Evolutionary conservation across 2,329 filamentous ascomycete species (phyloP).

Genomic region (Ascocoryne sarcoides): DNA sequence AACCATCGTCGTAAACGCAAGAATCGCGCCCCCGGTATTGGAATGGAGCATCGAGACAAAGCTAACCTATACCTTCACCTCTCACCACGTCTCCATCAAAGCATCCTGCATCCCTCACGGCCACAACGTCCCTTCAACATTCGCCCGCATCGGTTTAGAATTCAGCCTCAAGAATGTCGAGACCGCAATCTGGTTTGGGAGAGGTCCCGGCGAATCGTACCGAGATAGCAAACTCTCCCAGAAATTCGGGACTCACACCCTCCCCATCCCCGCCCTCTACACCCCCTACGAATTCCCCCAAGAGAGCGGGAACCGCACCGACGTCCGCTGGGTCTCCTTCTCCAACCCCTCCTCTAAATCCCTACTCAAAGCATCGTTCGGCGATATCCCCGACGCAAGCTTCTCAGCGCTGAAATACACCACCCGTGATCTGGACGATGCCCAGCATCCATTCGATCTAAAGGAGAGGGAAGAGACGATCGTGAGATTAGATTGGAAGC

Average conservation of each 20-base stretch:
- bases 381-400: constrained; percentile 35
- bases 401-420: constrained; percentile 51
- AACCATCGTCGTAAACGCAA: constrained; percentile 37
- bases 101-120: constrained; percentile 41
- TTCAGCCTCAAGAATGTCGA: constrained; percentile 34
- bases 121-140: constrained; percentile 41
- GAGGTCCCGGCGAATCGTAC: constrained; percentile 58
- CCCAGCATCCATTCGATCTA: constrained; percentile 54
- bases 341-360: constrained; percentile 20
- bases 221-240: constrained; percentile 58
- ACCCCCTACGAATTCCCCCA: constrained; percentile 60
- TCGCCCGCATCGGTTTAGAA: constrained; percentile 56
- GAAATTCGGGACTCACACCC: constrained; percentile 43
- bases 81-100: constrained; percentile 40
- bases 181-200: constrained; percentile 53
- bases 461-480: constrained; percentile 41
- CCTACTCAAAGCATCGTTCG: constrained; percentile 25
- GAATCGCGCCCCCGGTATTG: constrained; percentile 53
- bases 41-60: constrained; percentile 48
- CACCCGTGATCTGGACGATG: constrained; percentile 42
- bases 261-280: constrained; percentile 42
- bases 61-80: constrained; percentile 46
- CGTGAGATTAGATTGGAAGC: constrained; percentile 49
- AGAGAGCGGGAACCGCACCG: constrained; percentile 56
- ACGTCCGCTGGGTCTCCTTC: constrained; percentile 51